These are phyloP conservation scores for Pistacia integerrima DNA, from an alignment of 345 rosid genomes.

Conservation along the genomic window DNA sequence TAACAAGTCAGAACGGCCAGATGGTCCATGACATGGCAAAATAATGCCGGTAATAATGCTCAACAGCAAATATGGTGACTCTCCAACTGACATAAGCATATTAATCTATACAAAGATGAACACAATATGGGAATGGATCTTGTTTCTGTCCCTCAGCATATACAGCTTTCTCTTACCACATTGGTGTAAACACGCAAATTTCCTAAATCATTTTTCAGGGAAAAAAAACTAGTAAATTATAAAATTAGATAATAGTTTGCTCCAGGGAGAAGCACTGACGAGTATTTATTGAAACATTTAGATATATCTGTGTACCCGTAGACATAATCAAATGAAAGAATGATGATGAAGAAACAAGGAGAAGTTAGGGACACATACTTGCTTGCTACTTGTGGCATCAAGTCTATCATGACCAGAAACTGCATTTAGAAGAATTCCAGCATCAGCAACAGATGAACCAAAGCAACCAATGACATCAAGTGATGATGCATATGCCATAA, in stretches of 20 bases:
- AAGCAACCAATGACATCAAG: slow-evolving; percentile 94
- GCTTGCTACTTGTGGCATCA: slow-evolving; percentile 84
- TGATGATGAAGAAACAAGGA: background rate
- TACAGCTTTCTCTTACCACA: background rate
- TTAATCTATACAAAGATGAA: background rate
- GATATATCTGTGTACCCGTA: background rate
- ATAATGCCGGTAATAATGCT: background rate
- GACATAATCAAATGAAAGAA: too few relatives aligned
- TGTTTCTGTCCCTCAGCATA: background rate
- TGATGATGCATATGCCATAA: slow-evolving; percentile 93
- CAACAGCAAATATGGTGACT: background rate
- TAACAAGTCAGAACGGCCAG: background rate
- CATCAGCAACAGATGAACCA: slow-evolving; percentile 81
- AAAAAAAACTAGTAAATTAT: background rate
- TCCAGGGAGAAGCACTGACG: background rate
- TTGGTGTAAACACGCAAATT: background rate
- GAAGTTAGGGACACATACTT: slow-evolving; percentile 39
- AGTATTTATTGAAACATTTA: background rate
- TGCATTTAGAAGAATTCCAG: slow-evolving; percentile 83
- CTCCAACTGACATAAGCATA: background rate
- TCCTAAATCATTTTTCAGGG: background rate
- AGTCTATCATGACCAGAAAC: slow-evolving; percentile 77
- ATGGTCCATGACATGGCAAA: background rate
- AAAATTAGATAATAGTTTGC: background rate
- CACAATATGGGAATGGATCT: background rate